phyloP scores from a whole-genome alignment of 768 basidiomycete genomes.

The Boletus rubescentipes region DNA sequence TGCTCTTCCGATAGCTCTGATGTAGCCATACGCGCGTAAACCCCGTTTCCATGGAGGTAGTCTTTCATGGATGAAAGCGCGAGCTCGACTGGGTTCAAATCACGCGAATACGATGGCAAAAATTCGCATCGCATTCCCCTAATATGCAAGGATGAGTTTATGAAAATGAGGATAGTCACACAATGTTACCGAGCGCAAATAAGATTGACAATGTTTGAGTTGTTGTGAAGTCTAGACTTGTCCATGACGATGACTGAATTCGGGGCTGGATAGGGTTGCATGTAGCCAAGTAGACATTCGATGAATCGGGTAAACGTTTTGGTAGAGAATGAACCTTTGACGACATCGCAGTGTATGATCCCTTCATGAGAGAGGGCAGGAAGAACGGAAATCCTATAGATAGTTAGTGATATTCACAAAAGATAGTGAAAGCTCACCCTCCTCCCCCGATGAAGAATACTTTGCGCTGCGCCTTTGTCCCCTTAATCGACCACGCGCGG shows the following conservation, averaged over 20 bases:
- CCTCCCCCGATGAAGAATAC: constrained; percentile 7
- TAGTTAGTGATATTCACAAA: too few species aligned
- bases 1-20: too few species aligned
- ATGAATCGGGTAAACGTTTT: constrained; percentile 34
- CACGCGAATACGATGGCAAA: too few species aligned
- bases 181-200: constrained; percentile 29
- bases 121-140: too few species aligned
- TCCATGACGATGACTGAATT: constrained; percentile 43
- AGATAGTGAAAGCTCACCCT: not conserved
- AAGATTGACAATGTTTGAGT: constrained; percentile 25
- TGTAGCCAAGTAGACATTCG: constrained; percentile 31
- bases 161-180: too few species aligned
- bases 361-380: not conserved
- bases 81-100: too few species aligned
- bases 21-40: too few species aligned
- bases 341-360: constrained; percentile 1
- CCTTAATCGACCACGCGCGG: constrained; percentile 1
- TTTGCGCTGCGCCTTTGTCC: not conserved
- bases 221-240: constrained; percentile 37
- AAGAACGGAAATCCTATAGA: constrained; percentile 2
- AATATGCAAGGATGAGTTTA: too few species aligned
- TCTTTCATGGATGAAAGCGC: too few species aligned
- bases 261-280: constrained; percentile 31
- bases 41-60: too few species aligned
- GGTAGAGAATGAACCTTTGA: not conserved